These are phyloP conservation scores for Aspergillus alliaceus DNA, from an alignment of 2,329 filamentous ascomycete species.

Conservation along the genomic window DNA sequence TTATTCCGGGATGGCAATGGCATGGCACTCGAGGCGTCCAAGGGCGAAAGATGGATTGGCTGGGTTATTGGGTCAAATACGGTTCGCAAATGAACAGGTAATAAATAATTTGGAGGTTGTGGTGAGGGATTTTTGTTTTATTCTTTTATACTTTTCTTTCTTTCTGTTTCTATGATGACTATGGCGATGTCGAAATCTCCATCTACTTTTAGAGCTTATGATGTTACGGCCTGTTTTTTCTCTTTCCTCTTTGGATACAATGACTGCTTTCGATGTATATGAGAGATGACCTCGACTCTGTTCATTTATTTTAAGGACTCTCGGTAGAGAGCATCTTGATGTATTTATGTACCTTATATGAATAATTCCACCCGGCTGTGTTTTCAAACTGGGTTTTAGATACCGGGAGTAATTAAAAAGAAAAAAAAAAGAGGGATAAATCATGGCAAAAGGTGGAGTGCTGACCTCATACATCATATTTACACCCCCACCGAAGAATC, in stretches of 20 bases:
- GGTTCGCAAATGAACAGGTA: slow-evolving; percentile 1
- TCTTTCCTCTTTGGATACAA: not conserved
- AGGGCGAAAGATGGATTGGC: not conserved
- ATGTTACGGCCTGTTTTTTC: slow-evolving; percentile 14
- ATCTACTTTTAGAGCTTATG: slow-evolving; percentile 17
- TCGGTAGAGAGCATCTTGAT: not conserved
- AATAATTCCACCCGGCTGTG: too few relatives aligned
- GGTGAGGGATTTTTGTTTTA: not conserved
- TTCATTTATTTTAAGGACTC: not conserved
- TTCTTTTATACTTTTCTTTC: not conserved
- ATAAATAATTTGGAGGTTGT: slow-evolving; percentile 6
- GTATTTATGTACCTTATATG: not conserved
- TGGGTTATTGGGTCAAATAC: not conserved
- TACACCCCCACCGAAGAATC: too few relatives aligned
- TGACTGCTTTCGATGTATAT: slow-evolving; percentile 2
- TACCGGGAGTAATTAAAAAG: too few relatives aligned
- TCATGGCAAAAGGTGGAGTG: not conserved
- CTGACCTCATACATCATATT: not conserved
- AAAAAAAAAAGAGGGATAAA: not conserved
- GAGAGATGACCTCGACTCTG: slow-evolving; percentile 2
- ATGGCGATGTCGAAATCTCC: slow-evolving; percentile 18
- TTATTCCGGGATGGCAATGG: not conserved
- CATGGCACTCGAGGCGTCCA: slow-evolving; percentile 2
- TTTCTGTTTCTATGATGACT: slow-evolving; percentile 8
- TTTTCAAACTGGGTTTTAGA: too few relatives aligned